Evolutionary conservation across 495 filamentous ascomycete genomes (phyloP).

Genomic region (Aspergillus wentii): DNA sequence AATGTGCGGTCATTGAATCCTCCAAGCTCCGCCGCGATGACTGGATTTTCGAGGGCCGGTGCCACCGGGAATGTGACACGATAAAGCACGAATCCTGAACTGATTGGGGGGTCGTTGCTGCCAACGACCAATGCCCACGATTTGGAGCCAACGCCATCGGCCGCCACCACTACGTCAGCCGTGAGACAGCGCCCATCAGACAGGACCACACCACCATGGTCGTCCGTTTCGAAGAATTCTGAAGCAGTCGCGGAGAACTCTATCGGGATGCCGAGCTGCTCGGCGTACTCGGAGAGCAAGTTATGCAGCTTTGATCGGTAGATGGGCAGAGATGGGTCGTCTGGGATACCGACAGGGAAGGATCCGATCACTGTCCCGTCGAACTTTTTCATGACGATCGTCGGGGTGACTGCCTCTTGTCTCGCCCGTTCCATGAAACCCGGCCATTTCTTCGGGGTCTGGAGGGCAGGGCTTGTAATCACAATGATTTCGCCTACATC

Average conservation of each 20-base stretch:
- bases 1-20: background rate
- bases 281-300: background rate
- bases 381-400: background rate
- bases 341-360: background rate
- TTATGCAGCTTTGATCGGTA: background rate
- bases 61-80: conserved; percentile 4
- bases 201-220: conserved; percentile 21
- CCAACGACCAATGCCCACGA: conserved; percentile 35
- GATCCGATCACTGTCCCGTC: background rate
- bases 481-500: too few relatives aligned
- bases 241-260: background rate
- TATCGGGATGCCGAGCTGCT: background rate
- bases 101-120: background rate
- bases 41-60: conserved; percentile 2
- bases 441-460: background rate
- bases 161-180: conserved; percentile 49
- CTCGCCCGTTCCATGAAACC: background rate
- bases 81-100: conserved; percentile 2
- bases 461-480: background rate
- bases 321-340: background rate
- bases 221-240: conserved; percentile 10
- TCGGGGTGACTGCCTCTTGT: background rate
- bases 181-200: conserved; percentile 36
- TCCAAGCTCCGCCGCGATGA: conserved; percentile 1
- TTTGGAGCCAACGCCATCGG: conserved; percentile 45